Base-by-base conservation (phyloP, 495 filamentous ascomycete genomes). In the Penicillium coprophilum region DNA sequence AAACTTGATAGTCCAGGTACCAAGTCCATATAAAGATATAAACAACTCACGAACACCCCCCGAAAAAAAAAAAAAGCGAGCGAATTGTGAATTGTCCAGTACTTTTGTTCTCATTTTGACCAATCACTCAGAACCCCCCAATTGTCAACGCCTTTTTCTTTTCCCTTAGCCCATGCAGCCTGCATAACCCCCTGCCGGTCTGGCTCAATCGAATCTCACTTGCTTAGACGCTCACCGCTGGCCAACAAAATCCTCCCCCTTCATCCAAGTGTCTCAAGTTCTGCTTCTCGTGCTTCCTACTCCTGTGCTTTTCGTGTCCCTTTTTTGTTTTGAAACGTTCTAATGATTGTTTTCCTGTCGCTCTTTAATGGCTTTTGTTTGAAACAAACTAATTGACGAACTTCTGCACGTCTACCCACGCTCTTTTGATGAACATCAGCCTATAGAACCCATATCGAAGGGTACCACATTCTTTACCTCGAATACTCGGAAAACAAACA, bases 281-380 rank as follows among this genome's bases (percentile, higher is more conserved):
- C 64, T 62, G 52, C 63, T 59, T 54, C 57, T 62, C 24, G 24
- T 2, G 52, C 55, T 60, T 53, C 63, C 62, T 64, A 50, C 46
- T 66, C 54, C 40, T 66, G 70, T 62, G 61, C 60, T 64, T 72
- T 69, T 59, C 65, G 56, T 58, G 24, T 59, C 57, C 63, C 61
- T 68, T 70, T 66, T 53, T 60, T 73, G 63, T 61, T 75, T 73
- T 73, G 65, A 71, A 72, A 69, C 69, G 44, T 60, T 56, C 52
- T 59, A 55, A 48, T 60, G 61, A 46, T 66, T 62, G 56, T 64
- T 57, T 50, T 66, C 57, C 58, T 71, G 60, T 71, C 67, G 58
- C 65, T 76, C 67, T 64, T 67, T 57, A 51, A 67, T 67, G 56
- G 55, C 53, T 44, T 54, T 45, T 50, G 59, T 58, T 58, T 65